Percentiles rank a stretch among this genome's conserved stretches.
Conservation (phyloP, 2,329 filamentous ascomycete genomes). For the Pyrenochaeta sp. region DNA sequence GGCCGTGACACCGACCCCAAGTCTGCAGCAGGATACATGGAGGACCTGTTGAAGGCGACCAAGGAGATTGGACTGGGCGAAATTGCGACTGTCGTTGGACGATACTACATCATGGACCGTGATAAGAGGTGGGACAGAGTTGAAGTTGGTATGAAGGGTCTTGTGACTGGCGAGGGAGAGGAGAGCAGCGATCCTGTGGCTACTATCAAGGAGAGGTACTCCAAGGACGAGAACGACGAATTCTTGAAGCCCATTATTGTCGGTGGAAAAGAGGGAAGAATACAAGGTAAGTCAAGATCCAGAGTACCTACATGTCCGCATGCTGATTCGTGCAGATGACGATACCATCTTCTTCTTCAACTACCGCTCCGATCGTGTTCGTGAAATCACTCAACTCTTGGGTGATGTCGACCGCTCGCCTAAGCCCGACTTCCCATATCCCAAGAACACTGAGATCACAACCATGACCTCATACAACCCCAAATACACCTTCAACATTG, state of each 20-base stretch:
- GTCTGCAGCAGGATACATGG: slow-evolving; percentile 85
- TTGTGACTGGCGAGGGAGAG: slow-evolving; percentile 88
- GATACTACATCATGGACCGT: slow-evolving; percentile 99
- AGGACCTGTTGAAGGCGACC: slow-evolving; percentile 79
- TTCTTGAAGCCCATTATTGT: slow-evolving; percentile 98
- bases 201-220: slow-evolving; percentile 87
- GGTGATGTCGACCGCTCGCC: slow-evolving; percentile 92
- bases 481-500: slow-evolving; percentile 89
- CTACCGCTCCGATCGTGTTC: slow-evolving; percentile 97
- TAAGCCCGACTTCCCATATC: slow-evolving; percentile 89
- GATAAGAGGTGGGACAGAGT: slow-evolving; percentile 99
- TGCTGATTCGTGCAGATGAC: slow-evolving; percentile 65
- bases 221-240: slow-evolving; percentile 89
- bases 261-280: slow-evolving; percentile 81
- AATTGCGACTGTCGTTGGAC: slow-evolving; percentile 90
- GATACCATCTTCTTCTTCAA: slow-evolving; percentile 99
- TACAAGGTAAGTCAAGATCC: slow-evolving; percentile 69
- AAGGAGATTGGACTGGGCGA: slow-evolving; percentile 87
- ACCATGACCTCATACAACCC: slow-evolving; percentile 99
- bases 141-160: slow-evolving; percentile 85
- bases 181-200: slow-evolving; percentile 82
- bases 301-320: slow-evolving; percentile 38
- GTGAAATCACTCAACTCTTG: slow-evolving; percentile 93
- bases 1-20: slow-evolving; percentile 98
- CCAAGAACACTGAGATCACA: slow-evolving; percentile 83